These are phyloP conservation scores for Austroboletus rostrupii DNA, from an alignment of 1,284 basidiomycete genomes.

Conservation along the genomic window DNA sequence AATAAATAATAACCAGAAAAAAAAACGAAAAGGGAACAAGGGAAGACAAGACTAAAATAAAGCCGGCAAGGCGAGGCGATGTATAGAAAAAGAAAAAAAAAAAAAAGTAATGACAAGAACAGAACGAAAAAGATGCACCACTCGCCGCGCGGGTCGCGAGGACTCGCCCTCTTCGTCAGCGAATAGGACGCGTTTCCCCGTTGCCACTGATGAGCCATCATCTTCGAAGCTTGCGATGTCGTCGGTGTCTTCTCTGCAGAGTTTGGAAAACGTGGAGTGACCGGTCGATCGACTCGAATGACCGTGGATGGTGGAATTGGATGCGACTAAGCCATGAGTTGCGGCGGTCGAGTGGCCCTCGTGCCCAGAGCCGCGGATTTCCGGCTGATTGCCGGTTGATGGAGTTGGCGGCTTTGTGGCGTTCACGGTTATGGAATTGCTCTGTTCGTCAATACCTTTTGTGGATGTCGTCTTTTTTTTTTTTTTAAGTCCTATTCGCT, in stretches of 20 bases:
- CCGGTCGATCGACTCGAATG: slow-evolving; percentile 22
- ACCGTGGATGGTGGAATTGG: slow-evolving; percentile 11
- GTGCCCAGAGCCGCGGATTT: slow-evolving; percentile 18
- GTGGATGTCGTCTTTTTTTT: slow-evolving; percentile 10
- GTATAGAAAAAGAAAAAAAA: slow-evolving; percentile 3
- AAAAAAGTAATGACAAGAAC: background rate
- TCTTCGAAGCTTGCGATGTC: slow-evolving; percentile 27
- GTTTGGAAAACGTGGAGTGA: slow-evolving; percentile 22
- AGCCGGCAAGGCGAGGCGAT: too few relatives aligned
- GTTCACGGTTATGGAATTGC: slow-evolving; percentile 11
- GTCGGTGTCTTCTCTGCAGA: slow-evolving; percentile 27
- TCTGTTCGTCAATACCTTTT: slow-evolving; percentile 16
- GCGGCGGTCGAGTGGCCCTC: slow-evolving; percentile 9
- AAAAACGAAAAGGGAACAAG: too few relatives aligned
- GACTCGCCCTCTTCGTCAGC: slow-evolving; percentile 22
- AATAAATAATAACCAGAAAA: background rate
- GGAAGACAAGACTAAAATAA: background rate
- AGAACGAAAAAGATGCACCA: slow-evolving; percentile 16
- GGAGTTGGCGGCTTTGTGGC: slow-evolving; percentile 10
- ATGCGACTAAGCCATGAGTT: slow-evolving; percentile 5
- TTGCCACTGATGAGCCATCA: slow-evolving; percentile 12
- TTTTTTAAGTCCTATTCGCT: slow-evolving; percentile 5
- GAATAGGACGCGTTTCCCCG: slow-evolving; percentile 25
- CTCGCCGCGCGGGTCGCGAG: slow-evolving; percentile 26
- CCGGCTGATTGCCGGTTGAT: slow-evolving; percentile 14